These are phyloP conservation scores for Sistotremastrum suecicum DNA, from an alignment of 768 basidiomycete genomes.

Conservation along the genomic window DNA sequence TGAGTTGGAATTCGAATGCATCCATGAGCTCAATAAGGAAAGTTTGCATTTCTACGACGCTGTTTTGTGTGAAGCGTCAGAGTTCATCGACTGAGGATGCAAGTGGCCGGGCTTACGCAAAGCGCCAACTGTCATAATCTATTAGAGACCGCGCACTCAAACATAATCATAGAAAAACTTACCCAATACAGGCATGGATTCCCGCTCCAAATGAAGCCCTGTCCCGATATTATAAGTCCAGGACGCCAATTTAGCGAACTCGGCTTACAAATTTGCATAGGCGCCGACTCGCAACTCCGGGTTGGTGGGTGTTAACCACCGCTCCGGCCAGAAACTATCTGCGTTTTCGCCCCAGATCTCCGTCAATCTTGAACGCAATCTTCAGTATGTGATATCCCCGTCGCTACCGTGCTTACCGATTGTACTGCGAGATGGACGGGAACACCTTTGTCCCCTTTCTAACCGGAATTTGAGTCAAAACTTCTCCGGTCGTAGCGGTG, in stretches of 20 bases:
- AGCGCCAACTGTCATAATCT: constrained; percentile 6
- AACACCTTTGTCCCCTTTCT: constrained; percentile 38
- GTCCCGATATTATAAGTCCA: background rate
- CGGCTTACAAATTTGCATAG: constrained; percentile 1
- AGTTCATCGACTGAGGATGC: background rate
- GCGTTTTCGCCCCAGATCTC: no score
- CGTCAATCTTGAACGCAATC: no score
- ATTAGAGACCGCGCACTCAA: background rate
- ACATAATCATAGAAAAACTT: background rate
- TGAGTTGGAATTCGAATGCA: constrained; percentile 2
- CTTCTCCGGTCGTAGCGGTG: constrained; percentile 26
- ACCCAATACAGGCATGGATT: constrained; percentile 4
- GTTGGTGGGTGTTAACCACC: no score
- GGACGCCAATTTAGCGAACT: background rate
- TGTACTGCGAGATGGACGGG: constrained; percentile 39
- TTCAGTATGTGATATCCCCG: no score
- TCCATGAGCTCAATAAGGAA: constrained; percentile 3
- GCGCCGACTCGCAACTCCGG: background rate
- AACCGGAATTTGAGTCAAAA: constrained; percentile 29
- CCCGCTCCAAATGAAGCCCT: constrained; percentile 2
- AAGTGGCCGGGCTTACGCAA: constrained; percentile 4
- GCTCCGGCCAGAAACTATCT: no score
- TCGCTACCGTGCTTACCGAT: constrained; percentile 23
- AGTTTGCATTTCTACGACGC: constrained; percentile 6
- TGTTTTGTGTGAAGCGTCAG: background rate